Conservation (phyloP, 2,329 filamentous ascomycete species). For the Tympanopsis confertula region DNA sequence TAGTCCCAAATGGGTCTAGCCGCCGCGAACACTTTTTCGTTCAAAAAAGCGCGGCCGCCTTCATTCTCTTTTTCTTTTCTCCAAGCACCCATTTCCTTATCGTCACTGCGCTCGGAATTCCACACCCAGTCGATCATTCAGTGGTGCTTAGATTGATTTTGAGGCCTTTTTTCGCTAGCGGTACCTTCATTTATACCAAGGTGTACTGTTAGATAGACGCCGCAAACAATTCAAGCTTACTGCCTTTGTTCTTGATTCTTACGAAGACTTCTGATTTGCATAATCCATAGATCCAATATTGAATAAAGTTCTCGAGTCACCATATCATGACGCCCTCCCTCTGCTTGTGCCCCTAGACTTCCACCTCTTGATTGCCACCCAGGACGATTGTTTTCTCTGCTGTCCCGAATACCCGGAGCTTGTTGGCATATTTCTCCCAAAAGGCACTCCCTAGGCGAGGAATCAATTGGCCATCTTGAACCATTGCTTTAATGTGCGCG, state of each 20-base stretch:
- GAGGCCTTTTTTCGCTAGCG: not conserved
- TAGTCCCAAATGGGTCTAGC: not conserved
- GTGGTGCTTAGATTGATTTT: not conserved
- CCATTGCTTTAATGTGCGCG: not conserved
- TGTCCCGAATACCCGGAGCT: not conserved
- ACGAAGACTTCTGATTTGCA: too few species aligned
- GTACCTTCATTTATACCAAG: not conserved
- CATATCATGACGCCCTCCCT: too few species aligned
- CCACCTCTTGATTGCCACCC: too few species aligned
- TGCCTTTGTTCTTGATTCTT: too few species aligned
- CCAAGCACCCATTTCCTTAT: conserved; percentile 7
- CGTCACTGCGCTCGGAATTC: not conserved
- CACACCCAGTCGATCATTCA: not conserved
- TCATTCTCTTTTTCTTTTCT: conserved; percentile 7
- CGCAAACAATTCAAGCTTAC: not conserved
- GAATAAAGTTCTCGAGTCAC: too few species aligned
- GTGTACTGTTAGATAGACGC: not conserved
- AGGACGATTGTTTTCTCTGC: not conserved
- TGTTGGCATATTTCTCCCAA: not conserved
- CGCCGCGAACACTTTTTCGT: not conserved
- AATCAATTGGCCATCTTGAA: not conserved
- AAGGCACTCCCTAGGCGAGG: not conserved
- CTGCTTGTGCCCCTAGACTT: too few species aligned
- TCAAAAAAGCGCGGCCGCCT: not conserved
- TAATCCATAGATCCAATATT: too few species aligned